Conservation (phyloP, 2,329 filamentous ascomycete species). For the Colletotrichum orbiculare region DNA sequence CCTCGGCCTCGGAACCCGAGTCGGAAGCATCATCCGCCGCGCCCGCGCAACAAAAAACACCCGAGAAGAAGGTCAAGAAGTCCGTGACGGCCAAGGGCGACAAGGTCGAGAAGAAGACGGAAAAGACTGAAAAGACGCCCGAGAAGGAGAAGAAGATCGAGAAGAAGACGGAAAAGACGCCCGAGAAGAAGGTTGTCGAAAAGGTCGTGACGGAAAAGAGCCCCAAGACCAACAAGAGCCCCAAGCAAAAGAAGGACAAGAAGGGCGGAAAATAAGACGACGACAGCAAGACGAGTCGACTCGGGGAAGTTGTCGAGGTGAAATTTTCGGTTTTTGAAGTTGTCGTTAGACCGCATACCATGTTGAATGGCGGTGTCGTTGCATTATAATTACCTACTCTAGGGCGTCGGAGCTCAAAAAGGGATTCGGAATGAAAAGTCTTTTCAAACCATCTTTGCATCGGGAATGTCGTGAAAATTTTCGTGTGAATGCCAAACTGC, state of each 20-base stretch:
- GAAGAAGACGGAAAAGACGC: slow-evolving; percentile 31
- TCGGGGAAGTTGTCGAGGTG: not conserved
- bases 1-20: not conserved
- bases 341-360: slow-evolving; percentile 17
- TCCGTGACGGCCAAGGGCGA: slow-evolving; percentile 23
- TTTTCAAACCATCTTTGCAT: not conserved
- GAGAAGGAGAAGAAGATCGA: slow-evolving; percentile 26
- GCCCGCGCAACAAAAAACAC: too few relatives aligned
- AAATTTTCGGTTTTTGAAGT: slow-evolving; percentile 24
- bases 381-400: slow-evolving; percentile 37
- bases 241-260: slow-evolving; percentile 36
- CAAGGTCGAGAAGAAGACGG: slow-evolving; percentile 25
- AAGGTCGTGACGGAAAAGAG: slow-evolving; percentile 32
- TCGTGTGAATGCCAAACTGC: not conserved
- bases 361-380: slow-evolving; percentile 15
- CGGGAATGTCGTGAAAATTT: not conserved
- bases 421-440: slow-evolving; percentile 13
- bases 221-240: slow-evolving; percentile 31
- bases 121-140: slow-evolving; percentile 32
- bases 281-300: not conserved
- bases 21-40: slow-evolving; percentile 1
- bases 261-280: slow-evolving; percentile 30
- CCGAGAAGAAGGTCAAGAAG: slow-evolving; percentile 39
- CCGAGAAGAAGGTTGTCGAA: slow-evolving; percentile 30
- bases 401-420: slow-evolving; percentile 33